Evolutionary conservation across 768 basidiomycete genomes (phyloP).

Genomic region (Suillus brevipes): DNA sequence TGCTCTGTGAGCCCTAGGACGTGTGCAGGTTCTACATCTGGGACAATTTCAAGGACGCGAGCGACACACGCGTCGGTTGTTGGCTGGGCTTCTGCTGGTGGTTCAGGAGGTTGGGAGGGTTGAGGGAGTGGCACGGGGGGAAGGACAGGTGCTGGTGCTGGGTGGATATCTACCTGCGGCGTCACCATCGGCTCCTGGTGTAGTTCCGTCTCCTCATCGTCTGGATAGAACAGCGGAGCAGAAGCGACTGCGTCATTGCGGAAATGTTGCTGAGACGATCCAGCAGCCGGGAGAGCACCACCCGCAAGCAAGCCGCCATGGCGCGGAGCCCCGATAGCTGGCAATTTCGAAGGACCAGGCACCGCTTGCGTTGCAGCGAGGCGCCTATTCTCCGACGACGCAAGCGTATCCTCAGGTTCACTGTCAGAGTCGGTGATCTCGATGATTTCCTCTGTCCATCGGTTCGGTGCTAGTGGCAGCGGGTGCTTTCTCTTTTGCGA

Average conservation of each 20-base stretch:
- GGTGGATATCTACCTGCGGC: slow-evolving; percentile 6
- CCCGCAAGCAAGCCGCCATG: slow-evolving; percentile 13
- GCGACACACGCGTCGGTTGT: slow-evolving; percentile 37
- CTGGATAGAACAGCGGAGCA: slow-evolving; percentile 39
- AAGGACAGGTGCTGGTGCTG: not conserved
- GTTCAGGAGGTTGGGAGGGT: slow-evolving; percentile 19
- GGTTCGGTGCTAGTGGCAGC: slow-evolving; percentile 3
- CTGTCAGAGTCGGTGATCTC: slow-evolving; percentile 55
- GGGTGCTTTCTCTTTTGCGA: slow-evolving; percentile 15
- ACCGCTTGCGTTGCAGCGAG: not conserved
- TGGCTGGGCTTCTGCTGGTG: slow-evolving; percentile 17
- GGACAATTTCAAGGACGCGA: slow-evolving; percentile 66
- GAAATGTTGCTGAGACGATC: slow-evolving; percentile 15
- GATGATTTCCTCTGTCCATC: slow-evolving; percentile 37
- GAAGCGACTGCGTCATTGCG: slow-evolving; percentile 7
- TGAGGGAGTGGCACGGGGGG: slow-evolving; percentile 9
- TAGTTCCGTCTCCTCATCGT: slow-evolving; percentile 32
- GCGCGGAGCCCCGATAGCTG: slow-evolving; percentile 16
- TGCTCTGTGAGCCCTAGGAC: slow-evolving; percentile 48
- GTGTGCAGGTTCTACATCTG: slow-evolving; percentile 65
- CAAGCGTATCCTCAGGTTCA: slow-evolving; percentile 24
- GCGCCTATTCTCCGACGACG: slow-evolving; percentile 5
- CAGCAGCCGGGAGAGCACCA: slow-evolving; percentile 9
- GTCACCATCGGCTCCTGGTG: not conserved
- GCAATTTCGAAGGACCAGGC: slow-evolving; percentile 12